Base-by-base conservation (phyloP, 257 asterid species). In the Solanum appendiculatum region DNA sequence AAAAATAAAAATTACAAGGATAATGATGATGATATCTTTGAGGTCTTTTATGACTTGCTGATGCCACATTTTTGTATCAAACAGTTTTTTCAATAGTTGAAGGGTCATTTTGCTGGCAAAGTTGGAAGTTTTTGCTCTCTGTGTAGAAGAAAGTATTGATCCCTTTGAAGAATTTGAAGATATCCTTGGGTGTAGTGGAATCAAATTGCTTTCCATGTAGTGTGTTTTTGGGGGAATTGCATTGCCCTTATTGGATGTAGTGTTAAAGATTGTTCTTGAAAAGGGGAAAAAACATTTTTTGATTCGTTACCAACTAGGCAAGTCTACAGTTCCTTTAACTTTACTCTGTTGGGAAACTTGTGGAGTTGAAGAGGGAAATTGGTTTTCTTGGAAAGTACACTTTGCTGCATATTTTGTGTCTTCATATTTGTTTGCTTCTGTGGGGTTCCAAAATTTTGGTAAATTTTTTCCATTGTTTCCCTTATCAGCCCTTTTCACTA, bases 231-330 rank as follows among this genome's bases (percentile, higher is more conserved):
- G 69, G 81, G 84, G 11, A 72, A 33, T 86, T 51, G 66, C 39
- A 44, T 34, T 86, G 39, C 56, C 33, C 42, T 69, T 33, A 58
- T 42, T 70, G 68, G 33, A 85, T 70, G 39, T 72, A 86, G 82
- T 75, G 83, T 7, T 40, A 14, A 42, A 68, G 90, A 37, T 64
- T 40, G 83, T 87, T 82, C 86, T 87, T 84, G 73, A 85, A 82
- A 74, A 90, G 83, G 90, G 87, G 87, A 75, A 33, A 81, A 58
- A 74, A 31, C 7, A 51, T 74, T 34, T 86, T 82, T 90, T 88
- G 91, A 88, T 92, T 90, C 90, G 88, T 93, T 92, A 89, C 89
- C 90, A 89, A 83, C 86, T 90, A 80, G 80, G 86, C 92, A 89
- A 87, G 88, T 90, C 85, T 85, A 86, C 84, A 86, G 88, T 88